Evolutionary conservation across 148 eudicot genomes (phyloP), one percentile per base, ranked within the genome.

Genomic region (Simmondsia chinensis): DNA sequence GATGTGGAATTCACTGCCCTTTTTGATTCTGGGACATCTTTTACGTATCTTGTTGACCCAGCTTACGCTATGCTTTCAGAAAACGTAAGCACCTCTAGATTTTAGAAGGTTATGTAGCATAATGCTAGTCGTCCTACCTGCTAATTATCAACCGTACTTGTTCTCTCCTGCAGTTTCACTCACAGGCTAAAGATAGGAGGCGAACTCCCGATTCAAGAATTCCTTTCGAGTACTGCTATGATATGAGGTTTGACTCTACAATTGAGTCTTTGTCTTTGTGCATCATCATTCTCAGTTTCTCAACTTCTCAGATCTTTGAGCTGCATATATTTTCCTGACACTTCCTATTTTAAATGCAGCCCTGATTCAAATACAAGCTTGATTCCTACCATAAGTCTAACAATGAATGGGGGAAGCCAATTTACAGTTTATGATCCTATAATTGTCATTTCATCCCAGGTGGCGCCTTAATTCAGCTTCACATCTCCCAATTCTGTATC

Each of bases 1-100:
- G 79, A 78, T 41, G 60, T 68, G 55, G 68, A 70, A 28, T 66
- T 84, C 38, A 54, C 84, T 20, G 84, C 84, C 38, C 91, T 89
- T 42, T 78, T 89, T 61, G 95, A 89, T 55, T 76, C 97, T 23
- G 95, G 91, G 28, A 88, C 96, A 54, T 88, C 96, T 29, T 88
- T 83, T 56, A 80, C 91, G 18, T 88, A 88, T 66, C 60, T 89
- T 15, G 64, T 68, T 21, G 93, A 79, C 40, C 88, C 88, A 46
- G 60, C 65, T 52, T 89, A 81, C 57, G 46, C 78, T 31, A 61
- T 31, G 67, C 69, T 77, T 39, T 46, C 72, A 36, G 64, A 63
- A 48, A 75, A 45, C 57, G 94, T 75, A 70, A 73, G 77, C 9
- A 50, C 15, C 41, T 32, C 5, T 20, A n/a, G n/a, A n/a, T n/a